Evolutionary conservation across 169 alveolate species (phyloP), one percentile per base, ranked within the genome.

Genomic region (Besnoitia besnoiti): DNA sequence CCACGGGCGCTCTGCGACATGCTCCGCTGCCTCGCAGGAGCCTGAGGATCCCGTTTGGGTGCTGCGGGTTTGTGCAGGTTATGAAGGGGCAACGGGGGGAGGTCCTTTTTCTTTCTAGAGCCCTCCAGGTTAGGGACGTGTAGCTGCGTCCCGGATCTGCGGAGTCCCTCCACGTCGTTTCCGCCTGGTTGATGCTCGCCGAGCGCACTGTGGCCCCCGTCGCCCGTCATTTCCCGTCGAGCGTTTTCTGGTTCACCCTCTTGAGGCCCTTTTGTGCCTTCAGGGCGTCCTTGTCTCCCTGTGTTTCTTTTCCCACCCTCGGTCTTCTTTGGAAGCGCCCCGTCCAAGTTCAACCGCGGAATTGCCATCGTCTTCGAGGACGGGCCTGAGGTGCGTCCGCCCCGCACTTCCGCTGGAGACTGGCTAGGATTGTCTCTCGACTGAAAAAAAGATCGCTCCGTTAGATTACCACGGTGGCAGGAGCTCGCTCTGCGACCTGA

Each of bases 11-110:
- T 73, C 44, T 73, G 82, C 16, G 82, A 73, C 39, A 37, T 37
- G 82, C 82, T 73, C 14, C 82, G 82, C n/a, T 0, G 12, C 24
- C 46, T 19, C 3, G 82, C 14, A 30, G 82, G n/a, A 8, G n/a
- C 16, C 2, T 35, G n/a, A n/a, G n/a, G n/a, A 1, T 42, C 82
- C 8, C 46, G 44, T 73, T 16, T 73, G 14, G 10, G 46, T 1
- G 44, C n/a, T 8, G 44, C 24, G 8, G 82, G n/a, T 35, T 0
- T 37, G 8, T 19, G 14, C 44, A n/a, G 44, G 44, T 42, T 21
- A 12, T 19, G 82, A 37, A 73, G 82, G 3, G 82, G 82, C 46
- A 73, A n/a, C n/a, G 82, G 82, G 0, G 82, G 82, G n/a, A n/a
- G 82, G 12, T 73, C 14, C 47, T 10, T n/a, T n/a, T 37, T 24